Conservation (phyloP, 2,329 filamentous ascomycete genomes). For the Hypomyces rosellus region DNA sequence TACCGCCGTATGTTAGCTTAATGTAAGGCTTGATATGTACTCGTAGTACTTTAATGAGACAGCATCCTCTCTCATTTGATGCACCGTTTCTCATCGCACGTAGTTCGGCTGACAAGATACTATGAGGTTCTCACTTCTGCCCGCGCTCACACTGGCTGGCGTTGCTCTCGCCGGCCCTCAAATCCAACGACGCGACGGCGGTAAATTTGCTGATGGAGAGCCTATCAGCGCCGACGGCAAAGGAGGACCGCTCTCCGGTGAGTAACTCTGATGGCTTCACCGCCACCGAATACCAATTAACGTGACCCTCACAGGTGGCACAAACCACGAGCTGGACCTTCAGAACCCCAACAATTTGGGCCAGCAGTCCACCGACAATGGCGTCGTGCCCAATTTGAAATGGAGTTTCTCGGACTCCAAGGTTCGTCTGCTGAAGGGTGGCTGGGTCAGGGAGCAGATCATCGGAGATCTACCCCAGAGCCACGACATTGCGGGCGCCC, state of each 20-base stretch:
- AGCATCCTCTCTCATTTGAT: too few species aligned
- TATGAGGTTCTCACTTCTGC: too few species aligned
- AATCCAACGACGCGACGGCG: constrained; percentile 17
- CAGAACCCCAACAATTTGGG: constrained; percentile 60
- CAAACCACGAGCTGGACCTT: constrained; percentile 54
- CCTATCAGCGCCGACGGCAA: constrained; percentile 52
- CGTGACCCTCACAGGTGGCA: constrained; percentile 47
- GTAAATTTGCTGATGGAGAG: constrained; percentile 43
- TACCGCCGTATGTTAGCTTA: too few species aligned
- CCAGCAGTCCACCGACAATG: constrained; percentile 54
- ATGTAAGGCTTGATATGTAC: too few species aligned
- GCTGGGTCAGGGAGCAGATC: constrained; percentile 61
- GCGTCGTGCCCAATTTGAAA: constrained; percentile 60
- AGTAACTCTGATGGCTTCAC: constrained; percentile 6
- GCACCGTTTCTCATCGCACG: too few species aligned
- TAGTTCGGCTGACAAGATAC: too few species aligned
- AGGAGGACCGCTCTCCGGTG: constrained; percentile 53
- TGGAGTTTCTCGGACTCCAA: constrained; percentile 65
- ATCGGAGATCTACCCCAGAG: constrained; percentile 60
- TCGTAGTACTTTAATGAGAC: too few species aligned
- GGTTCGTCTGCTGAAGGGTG: constrained; percentile 54
- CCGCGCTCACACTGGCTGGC: too few species aligned
- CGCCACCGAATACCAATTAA: not conserved
- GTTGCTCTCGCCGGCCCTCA: constrained; percentile 7
- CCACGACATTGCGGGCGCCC: constrained; percentile 60